phyloP scores from a whole-genome alignment of 176 grass and related monocot species.

The Secale cereale region DNA sequence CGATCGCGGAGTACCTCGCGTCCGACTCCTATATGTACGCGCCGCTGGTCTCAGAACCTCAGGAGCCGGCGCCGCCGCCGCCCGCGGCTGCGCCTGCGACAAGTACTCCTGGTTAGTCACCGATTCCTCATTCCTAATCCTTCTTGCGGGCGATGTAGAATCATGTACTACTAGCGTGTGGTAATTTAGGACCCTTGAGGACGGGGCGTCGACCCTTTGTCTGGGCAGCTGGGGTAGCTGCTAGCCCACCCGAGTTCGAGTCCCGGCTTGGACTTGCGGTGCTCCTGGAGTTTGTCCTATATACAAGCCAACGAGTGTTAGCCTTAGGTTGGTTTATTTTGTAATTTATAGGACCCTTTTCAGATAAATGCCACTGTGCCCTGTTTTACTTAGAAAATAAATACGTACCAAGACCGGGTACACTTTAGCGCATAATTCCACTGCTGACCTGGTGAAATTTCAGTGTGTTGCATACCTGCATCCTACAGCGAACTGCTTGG shows the following conservation, averaged over 20 bases:
- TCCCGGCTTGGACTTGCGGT: no score
- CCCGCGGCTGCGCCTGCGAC: neutral
- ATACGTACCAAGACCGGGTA: neutral
- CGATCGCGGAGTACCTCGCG: constrained; percentile 34
- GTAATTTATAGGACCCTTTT: no score
- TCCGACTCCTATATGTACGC: constrained; percentile 53
- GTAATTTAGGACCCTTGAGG: no score
- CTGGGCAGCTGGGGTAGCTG: no score
- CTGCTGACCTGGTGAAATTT: neutral
- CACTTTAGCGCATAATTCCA: neutral
- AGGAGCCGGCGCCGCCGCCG: neutral
- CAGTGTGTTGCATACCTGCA: neutral
- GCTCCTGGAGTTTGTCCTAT: no score
- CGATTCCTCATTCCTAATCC: neutral
- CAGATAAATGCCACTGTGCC: neutral
- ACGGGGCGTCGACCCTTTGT: no score
- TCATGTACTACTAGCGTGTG: neutral
- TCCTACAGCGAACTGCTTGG: neutral
- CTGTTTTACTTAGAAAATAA: neutral
- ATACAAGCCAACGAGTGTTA: no score
- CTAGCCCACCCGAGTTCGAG: no score
- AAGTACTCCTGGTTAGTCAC: constrained; percentile 13
- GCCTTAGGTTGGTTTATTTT: no score
- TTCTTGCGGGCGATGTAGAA: neutral
- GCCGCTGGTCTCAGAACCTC: constrained; percentile 17